Evolutionary conservation across 345 rosid species (phyloP).

Genomic region (Sonneratia alba): DNA sequence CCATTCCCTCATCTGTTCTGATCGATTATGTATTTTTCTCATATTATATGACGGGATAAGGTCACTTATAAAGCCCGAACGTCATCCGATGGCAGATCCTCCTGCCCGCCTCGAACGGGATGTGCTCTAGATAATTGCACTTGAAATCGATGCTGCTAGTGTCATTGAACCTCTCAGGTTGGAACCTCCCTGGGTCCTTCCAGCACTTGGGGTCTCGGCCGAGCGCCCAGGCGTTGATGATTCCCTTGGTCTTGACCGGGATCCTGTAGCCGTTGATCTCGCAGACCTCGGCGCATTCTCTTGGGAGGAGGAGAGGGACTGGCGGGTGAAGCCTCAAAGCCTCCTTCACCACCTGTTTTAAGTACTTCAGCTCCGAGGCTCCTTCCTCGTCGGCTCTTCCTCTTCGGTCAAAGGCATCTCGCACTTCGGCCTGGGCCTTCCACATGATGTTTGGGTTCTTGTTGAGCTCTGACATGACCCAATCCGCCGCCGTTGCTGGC

Average conservation of each 20-base stretch:
- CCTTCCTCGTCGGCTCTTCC: slow-evolving; percentile 17
- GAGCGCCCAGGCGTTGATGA: slow-evolving; percentile 26
- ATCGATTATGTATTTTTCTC: no score
- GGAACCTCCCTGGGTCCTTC: no score
- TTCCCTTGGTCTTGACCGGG: slow-evolving; percentile 16
- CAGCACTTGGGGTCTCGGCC: slow-evolving; percentile 28
- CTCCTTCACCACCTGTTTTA: slow-evolving; percentile 22
- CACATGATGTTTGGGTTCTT: slow-evolving; percentile 21
- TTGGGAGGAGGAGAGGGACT: slow-evolving; percentile 15
- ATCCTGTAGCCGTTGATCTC: slow-evolving; percentile 18
- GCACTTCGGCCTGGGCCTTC: slow-evolving; percentile 27
- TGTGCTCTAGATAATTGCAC: slow-evolving; percentile 11
- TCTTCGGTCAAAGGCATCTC: slow-evolving; percentile 8
- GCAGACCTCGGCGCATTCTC: slow-evolving; percentile 13
- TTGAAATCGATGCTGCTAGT: slow-evolving; percentile 11
- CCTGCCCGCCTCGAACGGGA: slow-evolving; percentile 25
- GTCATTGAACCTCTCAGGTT: slow-evolving; percentile 18
- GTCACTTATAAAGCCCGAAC: slow-evolving; percentile 5
- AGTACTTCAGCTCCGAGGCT: slow-evolving; percentile 13
- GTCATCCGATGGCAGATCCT: slow-evolving; percentile 24
- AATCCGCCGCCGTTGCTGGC: slow-evolving; percentile 15
- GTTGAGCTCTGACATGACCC: slow-evolving; percentile 26
- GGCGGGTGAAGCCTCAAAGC: slow-evolving; percentile 20
- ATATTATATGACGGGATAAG: no score
- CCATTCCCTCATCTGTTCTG: no score